Base-by-base conservation (phyloP, 1,284 basidiomycete genomes). In the Butyriboletus appendiculatus region DNA sequence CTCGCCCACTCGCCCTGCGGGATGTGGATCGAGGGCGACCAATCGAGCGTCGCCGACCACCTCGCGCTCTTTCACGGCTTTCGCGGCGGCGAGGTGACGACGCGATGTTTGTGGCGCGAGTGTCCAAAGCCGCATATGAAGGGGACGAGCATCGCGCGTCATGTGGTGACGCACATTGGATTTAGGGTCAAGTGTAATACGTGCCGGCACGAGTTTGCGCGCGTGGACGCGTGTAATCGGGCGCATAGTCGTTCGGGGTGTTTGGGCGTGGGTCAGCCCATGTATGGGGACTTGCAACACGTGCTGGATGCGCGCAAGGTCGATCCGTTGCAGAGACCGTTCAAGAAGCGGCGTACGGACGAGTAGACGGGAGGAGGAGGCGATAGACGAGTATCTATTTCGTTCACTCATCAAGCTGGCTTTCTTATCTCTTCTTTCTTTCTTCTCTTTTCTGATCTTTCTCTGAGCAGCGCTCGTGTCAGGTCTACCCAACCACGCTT, bases 11-110 rank as follows among this genome's bases (percentile, higher is more conserved):
- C 67, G 0, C 55, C 69, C 5, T 69, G 67, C 14, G 55, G 67
- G 1, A 69, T 69, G 69, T 72, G 70, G 64, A 68, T 69, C 43
- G 67, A 69, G 38, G 67, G 67, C 22, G 67, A 68, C 51, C 67
- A 68, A 7, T 68, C 67, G 20, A 68, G 58, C 52, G 69, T 68
- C n/a, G 68, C 67, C 11, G 70, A 68, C 52, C 67, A 72, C 53
- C 62, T 68, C 50, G 57, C 59, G 10, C 66, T 63, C 44, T 72
- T 70, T 20, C 67, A 68, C 48, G 59, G 62, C 0, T 68, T 72
- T 33, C 62, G 59, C 0, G 67, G 67, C 3, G 67, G 67, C 0
- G 69, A 68, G 47, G 60, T 71, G 1, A 59, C 60, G 42, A 69
- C 69, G 26, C 59, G 64, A 1, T 71, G 67, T 56, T 45, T 72